Evolutionary conservation across 768 basidiomycete species (phyloP).

Genomic region (Xanthoconium stramineum): DNA sequence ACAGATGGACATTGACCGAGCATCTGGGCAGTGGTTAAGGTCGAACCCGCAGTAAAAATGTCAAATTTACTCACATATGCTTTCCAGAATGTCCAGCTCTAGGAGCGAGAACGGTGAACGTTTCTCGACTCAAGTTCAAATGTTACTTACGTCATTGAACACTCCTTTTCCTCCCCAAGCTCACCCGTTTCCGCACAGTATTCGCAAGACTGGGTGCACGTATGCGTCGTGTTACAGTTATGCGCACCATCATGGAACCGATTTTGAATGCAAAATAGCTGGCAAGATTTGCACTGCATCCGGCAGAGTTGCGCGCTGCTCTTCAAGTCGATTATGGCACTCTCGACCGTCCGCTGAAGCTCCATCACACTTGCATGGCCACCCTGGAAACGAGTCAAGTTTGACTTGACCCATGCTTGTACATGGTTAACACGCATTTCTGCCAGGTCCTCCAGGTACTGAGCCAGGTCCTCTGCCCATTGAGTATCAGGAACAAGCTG

Average conservation of each 20-base stretch:
- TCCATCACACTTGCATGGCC: conserved; percentile 43
- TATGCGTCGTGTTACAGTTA: conserved; percentile 48
- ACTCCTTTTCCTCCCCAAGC: conserved; percentile 33
- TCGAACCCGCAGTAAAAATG: not conserved
- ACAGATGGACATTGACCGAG: conserved; percentile 28
- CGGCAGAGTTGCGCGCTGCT: conserved; percentile 16
- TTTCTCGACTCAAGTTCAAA: not conserved
- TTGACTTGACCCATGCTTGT: conserved; percentile 47
- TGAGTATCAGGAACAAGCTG: conserved; percentile 36
- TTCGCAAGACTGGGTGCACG: conserved; percentile 43
- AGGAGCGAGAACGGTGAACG: not conserved
- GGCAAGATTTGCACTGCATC: conserved; percentile 46
- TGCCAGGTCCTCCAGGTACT: conserved; percentile 41
- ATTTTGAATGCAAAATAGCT: conserved; percentile 45
- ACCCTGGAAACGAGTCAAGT: conserved; percentile 47
- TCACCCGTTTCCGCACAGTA: conserved; percentile 33
- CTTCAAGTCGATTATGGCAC: conserved; percentile 43
- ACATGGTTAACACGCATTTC: conserved; percentile 47
- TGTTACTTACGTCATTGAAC: conserved; percentile 44
- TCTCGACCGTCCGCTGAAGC: conserved; percentile 43
- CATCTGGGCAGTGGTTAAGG: conserved; percentile 38
- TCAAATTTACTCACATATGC: conserved; percentile 45
- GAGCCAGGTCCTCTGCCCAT: conserved; percentile 40
- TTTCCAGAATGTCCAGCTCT: conserved; percentile 57
- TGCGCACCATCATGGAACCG: conserved; percentile 47